Evolutionary conservation across 179 eudicot species (phyloP).

Genomic region (Silene coronaria): DNA sequence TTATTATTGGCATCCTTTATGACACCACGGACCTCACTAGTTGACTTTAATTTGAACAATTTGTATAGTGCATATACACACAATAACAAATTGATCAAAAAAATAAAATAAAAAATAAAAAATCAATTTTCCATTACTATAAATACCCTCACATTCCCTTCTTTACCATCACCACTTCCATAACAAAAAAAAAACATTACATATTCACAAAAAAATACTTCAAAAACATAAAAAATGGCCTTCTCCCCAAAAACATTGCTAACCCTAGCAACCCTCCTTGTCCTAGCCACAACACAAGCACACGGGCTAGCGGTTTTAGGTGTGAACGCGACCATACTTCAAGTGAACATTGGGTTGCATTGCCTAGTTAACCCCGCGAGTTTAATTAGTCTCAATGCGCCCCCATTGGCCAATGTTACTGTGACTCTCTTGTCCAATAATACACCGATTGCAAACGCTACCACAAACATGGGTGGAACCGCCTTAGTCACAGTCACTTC

Average conservation of each 20-base stretch:
- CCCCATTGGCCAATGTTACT: neutral
- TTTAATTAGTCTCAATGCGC: neutral
- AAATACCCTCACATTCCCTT: neutral
- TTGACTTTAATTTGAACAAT: too few species aligned
- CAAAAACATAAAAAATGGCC: neutral
- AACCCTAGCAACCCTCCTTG: neutral
- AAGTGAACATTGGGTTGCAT: neutral
- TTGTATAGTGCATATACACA: too few species aligned
- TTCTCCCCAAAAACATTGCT: neutral
- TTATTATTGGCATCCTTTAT: too few species aligned
- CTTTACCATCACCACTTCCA: neutral
- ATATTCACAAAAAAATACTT: neutral
- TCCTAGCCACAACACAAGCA: slow-evolving; percentile 4
- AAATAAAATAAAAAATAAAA: neutral
- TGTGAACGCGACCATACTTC: neutral
- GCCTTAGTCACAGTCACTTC: neutral
- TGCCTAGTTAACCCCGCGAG: neutral
- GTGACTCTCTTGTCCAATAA: neutral
- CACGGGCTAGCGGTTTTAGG: neutral
- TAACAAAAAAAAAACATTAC: neutral
- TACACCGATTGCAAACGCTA: neutral
- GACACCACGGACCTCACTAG: too few species aligned
- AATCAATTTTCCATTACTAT: neutral
- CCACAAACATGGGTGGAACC: neutral
- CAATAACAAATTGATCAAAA: neutral